These are phyloP conservation scores for Xylaria flabelliformis DNA, from an alignment of 495 filamentous ascomycete species.

Conservation along the genomic window DNA sequence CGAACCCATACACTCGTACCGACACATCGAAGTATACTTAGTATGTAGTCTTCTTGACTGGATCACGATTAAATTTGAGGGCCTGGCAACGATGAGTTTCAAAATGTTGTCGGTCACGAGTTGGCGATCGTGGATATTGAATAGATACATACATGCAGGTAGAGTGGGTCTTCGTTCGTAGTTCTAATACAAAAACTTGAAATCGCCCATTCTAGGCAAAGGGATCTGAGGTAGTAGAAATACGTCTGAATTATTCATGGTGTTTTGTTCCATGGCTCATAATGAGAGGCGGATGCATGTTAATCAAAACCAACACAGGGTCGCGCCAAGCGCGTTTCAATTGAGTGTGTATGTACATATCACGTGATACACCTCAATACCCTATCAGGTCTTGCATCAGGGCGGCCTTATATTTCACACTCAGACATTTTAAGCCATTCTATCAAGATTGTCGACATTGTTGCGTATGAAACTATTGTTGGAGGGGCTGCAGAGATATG, in stretches of 20 bases:
- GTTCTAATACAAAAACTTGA: neutral
- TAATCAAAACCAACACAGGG: neutral
- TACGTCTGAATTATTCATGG: neutral
- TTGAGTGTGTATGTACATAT: neutral
- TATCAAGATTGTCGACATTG: neutral
- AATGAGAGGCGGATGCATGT: neutral
- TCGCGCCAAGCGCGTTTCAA: neutral
- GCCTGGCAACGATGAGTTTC: neutral
- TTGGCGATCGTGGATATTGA: neutral
- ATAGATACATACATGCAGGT: neutral
- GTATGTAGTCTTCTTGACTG: neutral
- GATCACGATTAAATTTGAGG: neutral
- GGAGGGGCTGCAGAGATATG: neutral
- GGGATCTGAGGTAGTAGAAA: neutral
- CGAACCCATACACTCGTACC: conserved; percentile 57
- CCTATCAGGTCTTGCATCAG: neutral
- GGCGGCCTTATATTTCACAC: neutral
- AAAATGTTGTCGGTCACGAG: neutral
- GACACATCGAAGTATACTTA: conserved; percentile 48
- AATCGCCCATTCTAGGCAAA: neutral
- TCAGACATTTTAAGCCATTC: neutral
- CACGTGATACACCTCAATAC: neutral
- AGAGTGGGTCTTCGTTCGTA: neutral
- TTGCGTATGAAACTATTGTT: neutral
- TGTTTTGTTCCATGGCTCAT: neutral